phyloP scores from a whole-genome alignment of 2,329 filamentous ascomycete genomes.

The Knoxdaviesia proteae region DNA sequence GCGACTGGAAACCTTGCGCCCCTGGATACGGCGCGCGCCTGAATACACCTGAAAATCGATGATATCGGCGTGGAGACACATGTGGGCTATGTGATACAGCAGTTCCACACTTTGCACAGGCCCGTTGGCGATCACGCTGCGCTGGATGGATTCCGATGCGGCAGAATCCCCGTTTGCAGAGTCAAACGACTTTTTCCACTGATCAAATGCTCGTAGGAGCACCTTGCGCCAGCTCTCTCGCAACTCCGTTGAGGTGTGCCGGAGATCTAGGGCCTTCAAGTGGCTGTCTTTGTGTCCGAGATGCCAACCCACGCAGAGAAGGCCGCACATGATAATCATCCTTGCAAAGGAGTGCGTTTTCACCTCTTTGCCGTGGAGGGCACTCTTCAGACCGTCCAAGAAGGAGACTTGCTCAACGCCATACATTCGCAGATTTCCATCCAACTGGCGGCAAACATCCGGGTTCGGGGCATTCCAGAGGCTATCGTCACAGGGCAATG shows the following conservation, averaged over 20 bases:
- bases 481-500: conserved; percentile 69
- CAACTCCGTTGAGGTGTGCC: conserved; percentile 33
- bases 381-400: conserved; percentile 65
- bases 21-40: conserved; percentile 55
- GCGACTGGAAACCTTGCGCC: conserved; percentile 53
- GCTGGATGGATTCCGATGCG: conserved; percentile 22
- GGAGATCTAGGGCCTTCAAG: conserved; percentile 56
- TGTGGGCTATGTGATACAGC: conserved; percentile 70
- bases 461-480: conserved; percentile 69
- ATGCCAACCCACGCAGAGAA: conserved; percentile 84
- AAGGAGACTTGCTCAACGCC: conserved; percentile 65
- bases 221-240: conserved; percentile 63
- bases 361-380: conserved; percentile 61
- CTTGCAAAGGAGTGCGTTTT: conserved; percentile 74
- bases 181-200: conserved; percentile 76
- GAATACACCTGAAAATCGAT: conserved; percentile 81
- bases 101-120: conserved; percentile 64
- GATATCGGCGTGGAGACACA: conserved; percentile 75
- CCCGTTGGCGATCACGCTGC: conserved; percentile 24
- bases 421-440: conserved; percentile 56
- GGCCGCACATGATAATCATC: conserved; percentile 74
- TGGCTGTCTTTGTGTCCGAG: conserved; percentile 74
- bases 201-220: conserved; percentile 60
- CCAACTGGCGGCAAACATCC: conserved; percentile 54
- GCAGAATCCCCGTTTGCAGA: conserved; percentile 28